A percentile compares a stretch with the other conserved stretches of the same genome.
Evolutionary conservation across 192 early-diverging fungal species (phyloP).

Genomic region (Backusella parvicylindrica): DNA sequence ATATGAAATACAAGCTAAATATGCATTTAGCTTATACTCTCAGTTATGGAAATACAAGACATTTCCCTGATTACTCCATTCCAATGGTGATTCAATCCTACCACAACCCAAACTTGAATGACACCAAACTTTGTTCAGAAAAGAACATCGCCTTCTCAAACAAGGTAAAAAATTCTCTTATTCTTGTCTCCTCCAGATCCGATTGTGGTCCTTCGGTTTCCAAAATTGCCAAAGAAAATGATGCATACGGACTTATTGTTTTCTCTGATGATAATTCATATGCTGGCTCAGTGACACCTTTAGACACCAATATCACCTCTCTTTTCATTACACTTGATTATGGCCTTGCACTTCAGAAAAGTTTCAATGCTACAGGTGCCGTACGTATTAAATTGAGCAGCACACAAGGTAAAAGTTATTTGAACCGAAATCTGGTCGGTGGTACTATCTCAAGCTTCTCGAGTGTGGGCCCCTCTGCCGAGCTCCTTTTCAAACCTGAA

Average conservation of each 20-base stretch:
- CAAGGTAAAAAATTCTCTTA: not conserved
- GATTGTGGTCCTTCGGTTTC: not conserved
- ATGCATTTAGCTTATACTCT: constrained; percentile 40
- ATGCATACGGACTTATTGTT: constrained; percentile 22
- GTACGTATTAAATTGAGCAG: constrained; percentile 32
- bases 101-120: not conserved
- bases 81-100: not conserved
- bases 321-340: constrained; percentile 27
- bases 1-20: constrained; percentile 1
- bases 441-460: constrained; percentile 69
- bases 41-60: constrained; percentile 52
- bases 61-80: not conserved
- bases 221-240: not conserved
- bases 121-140: not conserved
- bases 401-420: constrained; percentile 44
- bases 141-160: not conserved
- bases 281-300: not conserved
- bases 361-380: constrained; percentile 31
- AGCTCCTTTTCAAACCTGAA: constrained; percentile 56
- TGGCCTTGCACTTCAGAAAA: constrained; percentile 41
- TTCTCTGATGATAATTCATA: constrained; percentile 28
- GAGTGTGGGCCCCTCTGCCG: constrained; percentile 66
- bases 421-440: constrained; percentile 40
- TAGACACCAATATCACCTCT: not conserved
- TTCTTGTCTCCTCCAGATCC: not conserved